Base-by-base conservation (phyloP, 2,329 filamentous ascomycete species). In the Hypoxylon sp. region DNA sequence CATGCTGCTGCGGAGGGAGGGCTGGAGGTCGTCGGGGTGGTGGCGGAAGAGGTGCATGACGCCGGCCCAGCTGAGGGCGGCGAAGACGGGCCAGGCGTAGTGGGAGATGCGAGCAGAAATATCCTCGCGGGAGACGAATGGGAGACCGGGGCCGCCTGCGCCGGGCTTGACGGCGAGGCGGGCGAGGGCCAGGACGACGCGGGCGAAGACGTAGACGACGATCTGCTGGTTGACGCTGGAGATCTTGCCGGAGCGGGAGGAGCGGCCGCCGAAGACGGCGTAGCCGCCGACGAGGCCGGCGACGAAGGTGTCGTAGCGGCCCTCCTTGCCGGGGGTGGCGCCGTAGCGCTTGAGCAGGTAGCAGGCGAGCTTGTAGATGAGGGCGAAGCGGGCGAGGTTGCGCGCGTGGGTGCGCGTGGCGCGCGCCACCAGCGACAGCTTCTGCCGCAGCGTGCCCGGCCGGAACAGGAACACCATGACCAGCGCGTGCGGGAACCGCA, bases 381-480 rank as follows among this genome's bases (percentile, higher is more conserved):
- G 83, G 38, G 94, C 94, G 74, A 98, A 99, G 69, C 89, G 88
- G 64, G 92, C 92, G 37, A 99, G 86, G 77, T 98, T 99, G 62
- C 85, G 86, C 57, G 95, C 95, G 77, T 99, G 95, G 69, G 91
- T 92, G 69, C 85, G 86, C 7, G 95, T 99, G 9, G 95, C 94
- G 74, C 89, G 88, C 70, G 94, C 82, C 66, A 99, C 88, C 49
- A 96, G 85, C 54, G 78, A 77, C 63, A 85, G 72, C 77, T 98
- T 98, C 74, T 96, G 86, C 53, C 87, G 87, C 69, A 97, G 75
- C 83, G 90, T 89, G 78, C 94, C 95, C 8, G 89, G 92, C 67
- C 95, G 91, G 81, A 99, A 99, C 67, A 99, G 86, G 68, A 98
- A 90, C 66, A 97, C 92, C 94, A 99, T 99, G 48, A 99, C 95